Evolutionary conservation across 495 filamentous ascomycete genomes (phyloP), one percentile per base, ranked within the genome.

Genomic region (Astrothelium subdiscretum): DNA sequence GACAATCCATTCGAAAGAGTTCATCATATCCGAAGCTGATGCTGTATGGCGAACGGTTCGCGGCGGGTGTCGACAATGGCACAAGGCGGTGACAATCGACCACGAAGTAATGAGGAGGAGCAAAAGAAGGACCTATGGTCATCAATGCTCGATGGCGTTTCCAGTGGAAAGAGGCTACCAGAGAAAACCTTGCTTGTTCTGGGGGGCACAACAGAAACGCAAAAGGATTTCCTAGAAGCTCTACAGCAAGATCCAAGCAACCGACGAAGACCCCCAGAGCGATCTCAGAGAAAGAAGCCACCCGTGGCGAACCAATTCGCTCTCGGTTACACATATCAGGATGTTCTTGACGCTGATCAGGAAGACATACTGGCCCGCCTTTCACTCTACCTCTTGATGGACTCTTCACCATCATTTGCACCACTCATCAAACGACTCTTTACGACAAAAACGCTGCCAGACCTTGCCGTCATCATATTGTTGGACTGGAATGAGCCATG

Each of bases 351-450:
- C 77, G 87, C 91, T 60, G 92, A 97, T 71, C 90, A 95, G 68
- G 92, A 97, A 83, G 92, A 97, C 78, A 91, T 86, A 29, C 81
- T 97, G 70, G 92, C 92, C 54, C 89, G 92, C 62, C 85, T 97
- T 63, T 95, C 91, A 20, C 80, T 95, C 38, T 94, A 95, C 76
- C 85, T 95, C 40, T 86, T 97, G 58, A 85, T 87, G 42, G 87
- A 86, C 70, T 90, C 91, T 11, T 88, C 87, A 32, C 84, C 85
- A 35, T 82, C 89, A 22, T 97, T 96, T 71, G 85, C 88, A 44
- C 87, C 87, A 22, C 85, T 97, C 58, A 79, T 97, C 40, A 83
- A 85, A 70, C 90, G 91, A 11, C 87, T 96, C 51, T 79, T 97
- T 63, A 96, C 90, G 13, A 86, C 90, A 48, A 81, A 87, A 72